A percentile compares a stretch with the other conserved stretches of the same genome.
Evolutionary conservation across 2,329 filamentous ascomycete species (phyloP).

Genomic region (Fusarium bulbicola): DNA sequence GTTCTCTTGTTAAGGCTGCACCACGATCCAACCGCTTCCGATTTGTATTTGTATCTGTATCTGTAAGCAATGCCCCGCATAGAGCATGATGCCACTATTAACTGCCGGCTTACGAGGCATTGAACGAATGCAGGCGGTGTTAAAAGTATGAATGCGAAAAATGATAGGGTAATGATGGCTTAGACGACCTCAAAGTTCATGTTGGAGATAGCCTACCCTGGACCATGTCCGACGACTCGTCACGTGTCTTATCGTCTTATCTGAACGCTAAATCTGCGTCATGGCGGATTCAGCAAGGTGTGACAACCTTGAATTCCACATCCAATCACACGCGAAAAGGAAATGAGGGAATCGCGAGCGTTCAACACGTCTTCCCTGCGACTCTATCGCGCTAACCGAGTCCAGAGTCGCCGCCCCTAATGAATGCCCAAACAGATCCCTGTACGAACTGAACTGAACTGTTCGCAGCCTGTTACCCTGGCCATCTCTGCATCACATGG

Average conservation of each 20-base stretch:
- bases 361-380: slow-evolving; percentile 37
- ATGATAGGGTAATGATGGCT: slow-evolving; percentile 3
- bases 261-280: slow-evolving; percentile 20
- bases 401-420: slow-evolving; percentile 8
- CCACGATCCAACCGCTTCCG: background rate
- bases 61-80: slow-evolving; percentile 15
- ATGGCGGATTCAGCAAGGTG: slow-evolving; percentile 24
- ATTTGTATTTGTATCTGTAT: background rate
- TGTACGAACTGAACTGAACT: slow-evolving; percentile 8
- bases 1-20: background rate
- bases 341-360: slow-evolving; percentile 21
- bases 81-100: slow-evolving; percentile 3
- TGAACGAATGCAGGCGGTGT: slow-evolving; percentile 5
- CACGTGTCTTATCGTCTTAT: slow-evolving; percentile 3
- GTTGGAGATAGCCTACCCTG: slow-evolving; percentile 12
- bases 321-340: slow-evolving; percentile 27
- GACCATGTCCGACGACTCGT: background rate
- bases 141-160: background rate
- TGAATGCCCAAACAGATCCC: slow-evolving; percentile 17
- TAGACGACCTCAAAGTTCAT: background rate
- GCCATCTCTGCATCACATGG: slow-evolving; percentile 27
- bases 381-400: slow-evolving; percentile 11
- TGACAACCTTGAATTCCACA: slow-evolving; percentile 12
- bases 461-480: slow-evolving; percentile 8
- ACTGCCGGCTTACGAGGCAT: slow-evolving; percentile 12